These are phyloP conservation scores for Solanum acaule DNA, from an alignment of 257 asterid genomes.

Conservation along the genomic window DNA sequence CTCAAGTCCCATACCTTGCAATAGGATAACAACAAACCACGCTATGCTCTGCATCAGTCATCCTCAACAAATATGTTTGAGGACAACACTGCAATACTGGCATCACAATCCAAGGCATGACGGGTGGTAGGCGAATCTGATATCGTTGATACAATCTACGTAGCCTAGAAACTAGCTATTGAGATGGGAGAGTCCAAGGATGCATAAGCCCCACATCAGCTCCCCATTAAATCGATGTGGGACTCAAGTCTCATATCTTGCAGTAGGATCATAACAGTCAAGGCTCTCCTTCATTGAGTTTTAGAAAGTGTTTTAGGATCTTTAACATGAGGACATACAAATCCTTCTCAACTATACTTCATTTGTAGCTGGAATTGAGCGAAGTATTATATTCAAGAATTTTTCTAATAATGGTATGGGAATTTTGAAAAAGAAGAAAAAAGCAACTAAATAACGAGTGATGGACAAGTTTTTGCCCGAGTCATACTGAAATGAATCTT, in stretches of 20 bases:
- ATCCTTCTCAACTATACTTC: not conserved
- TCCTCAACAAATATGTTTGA: not conserved
- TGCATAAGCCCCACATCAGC: no score
- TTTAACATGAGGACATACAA: not conserved
- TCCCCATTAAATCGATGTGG: no score
- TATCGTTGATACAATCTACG: not conserved
- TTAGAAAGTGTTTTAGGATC: not conserved
- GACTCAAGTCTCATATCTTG: no score
- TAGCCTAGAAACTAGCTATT: not conserved
- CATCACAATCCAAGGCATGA: not conserved
- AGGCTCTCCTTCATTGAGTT: not conserved
- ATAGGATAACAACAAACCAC: not conserved
- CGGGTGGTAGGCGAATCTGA: not conserved
- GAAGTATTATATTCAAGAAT: not conserved
- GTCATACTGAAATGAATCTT: not conserved
- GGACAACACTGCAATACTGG: not conserved
- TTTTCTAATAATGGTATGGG: not conserved
- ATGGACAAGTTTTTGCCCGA: not conserved
- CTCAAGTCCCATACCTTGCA: not conserved
- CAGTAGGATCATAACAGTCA: not conserved
- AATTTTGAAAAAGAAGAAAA: not conserved
- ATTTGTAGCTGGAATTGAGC: not conserved
- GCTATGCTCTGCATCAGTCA: not conserved
- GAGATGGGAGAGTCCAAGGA: no score
- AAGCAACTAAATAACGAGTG: not conserved